Evolutionary conservation across 2,329 filamentous ascomycete species (phyloP).

Genomic region (Colletotrichum truncatum): DNA sequence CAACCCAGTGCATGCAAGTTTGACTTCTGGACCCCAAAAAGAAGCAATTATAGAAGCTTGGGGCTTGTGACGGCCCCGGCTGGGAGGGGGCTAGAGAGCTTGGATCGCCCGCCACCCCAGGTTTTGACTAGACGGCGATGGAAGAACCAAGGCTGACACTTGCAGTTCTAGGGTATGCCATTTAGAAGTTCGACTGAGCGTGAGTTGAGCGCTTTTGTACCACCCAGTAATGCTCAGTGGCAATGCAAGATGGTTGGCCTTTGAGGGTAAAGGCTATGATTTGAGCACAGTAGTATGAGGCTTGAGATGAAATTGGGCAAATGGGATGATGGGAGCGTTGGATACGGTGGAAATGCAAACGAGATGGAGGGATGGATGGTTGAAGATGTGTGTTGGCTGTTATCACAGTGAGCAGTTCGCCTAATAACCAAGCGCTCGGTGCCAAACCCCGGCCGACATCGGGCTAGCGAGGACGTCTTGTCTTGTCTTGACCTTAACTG

Average conservation of each 20-base stretch:
- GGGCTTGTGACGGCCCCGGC: constrained; percentile 9
- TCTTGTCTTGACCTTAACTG: not conserved
- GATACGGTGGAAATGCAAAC: constrained; percentile 16
- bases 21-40: not conserved
- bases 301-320: constrained; percentile 2
- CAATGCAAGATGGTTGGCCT: not conserved
- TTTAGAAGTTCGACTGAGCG: no score
- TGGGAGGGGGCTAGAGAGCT: constrained; percentile 12
- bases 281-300: not conserved
- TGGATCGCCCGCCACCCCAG: not conserved
- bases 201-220: no score
- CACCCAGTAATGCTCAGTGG: no score
- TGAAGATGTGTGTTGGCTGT: not conserved
- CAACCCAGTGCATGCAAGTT: not conserved
- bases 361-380: not conserved
- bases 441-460: not conserved
- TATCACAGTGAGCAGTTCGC: not conserved
- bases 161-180: no score
- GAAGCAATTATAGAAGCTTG: constrained; percentile 13
- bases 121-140: not conserved
- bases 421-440: constrained; percentile 2
- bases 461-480: not conserved
- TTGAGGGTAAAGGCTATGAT: no score
- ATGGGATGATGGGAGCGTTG: constrained; percentile 14
- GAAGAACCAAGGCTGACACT: constrained; percentile 7